Conservation (phyloP, 1,284 basidiomycete genomes). For the Heterobasidion annosum region DNA sequence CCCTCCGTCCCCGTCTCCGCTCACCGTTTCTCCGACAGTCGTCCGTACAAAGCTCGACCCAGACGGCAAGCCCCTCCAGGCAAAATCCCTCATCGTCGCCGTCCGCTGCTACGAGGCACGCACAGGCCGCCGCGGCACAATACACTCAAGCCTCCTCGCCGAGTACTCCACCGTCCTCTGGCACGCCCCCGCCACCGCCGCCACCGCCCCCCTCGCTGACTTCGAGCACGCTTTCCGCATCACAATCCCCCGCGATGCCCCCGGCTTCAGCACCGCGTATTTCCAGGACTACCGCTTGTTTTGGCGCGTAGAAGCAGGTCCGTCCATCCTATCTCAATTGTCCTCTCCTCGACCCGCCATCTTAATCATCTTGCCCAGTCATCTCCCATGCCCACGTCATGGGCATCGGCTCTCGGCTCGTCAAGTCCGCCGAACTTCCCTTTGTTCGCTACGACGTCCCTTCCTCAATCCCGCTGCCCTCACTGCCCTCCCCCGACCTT, state of each 20-base stretch:
- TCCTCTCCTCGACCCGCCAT: slow-evolving; percentile 4
- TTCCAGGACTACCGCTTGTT: slow-evolving; percentile 72
- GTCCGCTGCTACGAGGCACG: slow-evolving; percentile 75
- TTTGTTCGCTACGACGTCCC: slow-evolving; percentile 45
- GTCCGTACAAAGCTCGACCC: slow-evolving; percentile 64
- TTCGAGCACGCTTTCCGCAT: slow-evolving; percentile 64
- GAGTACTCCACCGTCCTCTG: slow-evolving; percentile 60
- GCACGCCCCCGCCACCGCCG: slow-evolving; percentile 47
- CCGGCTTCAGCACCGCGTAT: slow-evolving; percentile 62
- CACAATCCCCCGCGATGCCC: slow-evolving; percentile 48
- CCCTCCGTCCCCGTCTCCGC: slow-evolving; percentile 7
- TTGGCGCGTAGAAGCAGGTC: slow-evolving; percentile 78
- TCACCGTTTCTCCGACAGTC: slow-evolving; percentile 26
- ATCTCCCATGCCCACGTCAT: slow-evolving; percentile 55
- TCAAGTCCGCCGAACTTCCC: slow-evolving; percentile 62
- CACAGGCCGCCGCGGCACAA: slow-evolving; percentile 44
- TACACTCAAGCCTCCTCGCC: slow-evolving; percentile 54
- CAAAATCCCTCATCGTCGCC: slow-evolving; percentile 55
- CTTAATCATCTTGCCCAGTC: slow-evolving; percentile 27
- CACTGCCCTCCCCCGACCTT: slow-evolving; percentile 21
- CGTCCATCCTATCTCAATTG: slow-evolving; percentile 20
- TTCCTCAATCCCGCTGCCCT: slow-evolving; percentile 24
- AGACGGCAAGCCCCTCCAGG: slow-evolving; percentile 55
- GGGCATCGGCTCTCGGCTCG: slow-evolving; percentile 56
- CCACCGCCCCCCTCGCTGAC: slow-evolving; percentile 52